Percentiles rank a stretch among this genome's conserved stretches.
Evolutionary conservation across 352 stramenopile genomes (phyloP).

Genomic region (Paralagenidium karlingii): DNA sequence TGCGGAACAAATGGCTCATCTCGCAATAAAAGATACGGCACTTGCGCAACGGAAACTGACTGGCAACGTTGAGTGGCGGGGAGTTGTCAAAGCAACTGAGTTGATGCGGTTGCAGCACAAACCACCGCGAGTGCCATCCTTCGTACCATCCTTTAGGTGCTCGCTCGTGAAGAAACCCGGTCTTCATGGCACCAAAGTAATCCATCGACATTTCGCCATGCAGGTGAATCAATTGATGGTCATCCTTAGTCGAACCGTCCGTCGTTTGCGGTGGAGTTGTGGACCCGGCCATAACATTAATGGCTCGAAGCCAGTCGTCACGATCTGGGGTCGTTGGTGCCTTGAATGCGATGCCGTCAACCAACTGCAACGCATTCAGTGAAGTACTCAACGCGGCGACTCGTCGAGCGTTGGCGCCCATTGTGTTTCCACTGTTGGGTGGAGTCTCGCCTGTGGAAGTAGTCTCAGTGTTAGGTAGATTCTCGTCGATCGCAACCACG

Average conservation of each 20-base stretch:
- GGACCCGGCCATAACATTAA: too few relatives aligned
- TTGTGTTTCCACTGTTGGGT: too few relatives aligned
- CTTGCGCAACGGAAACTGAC: slow-evolving; percentile 52
- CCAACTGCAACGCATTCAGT: not conserved
- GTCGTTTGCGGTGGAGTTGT: too few relatives aligned
- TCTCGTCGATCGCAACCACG: too few relatives aligned
- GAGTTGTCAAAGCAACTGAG: slow-evolving; percentile 75
- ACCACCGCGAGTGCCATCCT: slow-evolving; percentile 67
- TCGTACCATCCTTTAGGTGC: slow-evolving; percentile 69
- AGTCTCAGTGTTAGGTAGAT: too few relatives aligned
- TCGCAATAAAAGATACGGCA: slow-evolving; percentile 63
- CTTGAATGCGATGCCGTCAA: not conserved
- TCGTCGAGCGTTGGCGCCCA: too few relatives aligned
- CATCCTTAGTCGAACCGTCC: not conserved
- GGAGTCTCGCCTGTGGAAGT: too few relatives aligned
- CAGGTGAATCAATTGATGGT: slow-evolving; percentile 26
- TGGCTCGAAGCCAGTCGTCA: not conserved
- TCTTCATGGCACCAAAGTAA: slow-evolving; percentile 71
- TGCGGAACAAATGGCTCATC: slow-evolving; percentile 58
- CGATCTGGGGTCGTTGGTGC: not conserved
- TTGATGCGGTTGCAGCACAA: slow-evolving; percentile 65
- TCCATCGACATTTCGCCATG: slow-evolving; percentile 45
- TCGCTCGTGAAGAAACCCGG: slow-evolving; percentile 61
- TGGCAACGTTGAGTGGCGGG: slow-evolving; percentile 54
- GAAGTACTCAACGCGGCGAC: too few relatives aligned